Evolutionary conservation across 805 yeast species (phyloP).

Genomic region (Barnettozyma siamensis): DNA sequence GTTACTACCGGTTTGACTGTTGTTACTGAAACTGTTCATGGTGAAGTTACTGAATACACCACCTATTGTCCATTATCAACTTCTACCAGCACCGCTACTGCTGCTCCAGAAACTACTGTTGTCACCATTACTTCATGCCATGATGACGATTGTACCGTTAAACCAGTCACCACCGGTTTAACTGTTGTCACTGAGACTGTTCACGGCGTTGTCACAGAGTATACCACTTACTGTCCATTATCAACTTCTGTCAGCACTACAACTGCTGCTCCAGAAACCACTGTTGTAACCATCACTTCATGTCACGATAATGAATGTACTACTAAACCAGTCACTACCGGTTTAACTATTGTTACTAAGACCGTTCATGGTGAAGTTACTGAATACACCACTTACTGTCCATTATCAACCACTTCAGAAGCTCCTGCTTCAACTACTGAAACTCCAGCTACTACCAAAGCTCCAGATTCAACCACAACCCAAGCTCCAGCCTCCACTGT

Average conservation of each 20-base stretch:
- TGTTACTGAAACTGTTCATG: background rate
- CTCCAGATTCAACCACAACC: background rate
- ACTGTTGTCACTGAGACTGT: slow-evolving; percentile 1
- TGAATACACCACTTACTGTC: slow-evolving; percentile 1
- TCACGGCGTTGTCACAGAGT: background rate
- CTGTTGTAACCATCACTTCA: background rate
- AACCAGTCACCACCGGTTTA: background rate
- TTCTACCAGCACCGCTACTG: background rate
- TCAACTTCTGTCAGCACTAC: background rate
- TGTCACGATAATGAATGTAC: background rate
- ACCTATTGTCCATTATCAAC: slow-evolving; percentile 1
- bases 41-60: background rate
- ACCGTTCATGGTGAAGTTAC: background rate
- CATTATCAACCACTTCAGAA: background rate
- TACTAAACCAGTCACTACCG: background rate
- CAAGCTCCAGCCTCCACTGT: background rate
- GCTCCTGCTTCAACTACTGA: background rate
- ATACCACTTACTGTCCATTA: slow-evolving; percentile 7
- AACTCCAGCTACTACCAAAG: background rate
- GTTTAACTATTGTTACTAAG: background rate
- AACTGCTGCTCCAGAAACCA: background rate
- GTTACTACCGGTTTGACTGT: background rate
- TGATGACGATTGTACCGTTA: background rate
- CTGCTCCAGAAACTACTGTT: background rate
- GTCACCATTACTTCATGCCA: slow-evolving; percentile 1